A percentile compares a stretch with the other conserved stretches of the same genome.
phyloP scores from a whole-genome alignment of 345 rosid species.

The Arabis hirsuta region DNA sequence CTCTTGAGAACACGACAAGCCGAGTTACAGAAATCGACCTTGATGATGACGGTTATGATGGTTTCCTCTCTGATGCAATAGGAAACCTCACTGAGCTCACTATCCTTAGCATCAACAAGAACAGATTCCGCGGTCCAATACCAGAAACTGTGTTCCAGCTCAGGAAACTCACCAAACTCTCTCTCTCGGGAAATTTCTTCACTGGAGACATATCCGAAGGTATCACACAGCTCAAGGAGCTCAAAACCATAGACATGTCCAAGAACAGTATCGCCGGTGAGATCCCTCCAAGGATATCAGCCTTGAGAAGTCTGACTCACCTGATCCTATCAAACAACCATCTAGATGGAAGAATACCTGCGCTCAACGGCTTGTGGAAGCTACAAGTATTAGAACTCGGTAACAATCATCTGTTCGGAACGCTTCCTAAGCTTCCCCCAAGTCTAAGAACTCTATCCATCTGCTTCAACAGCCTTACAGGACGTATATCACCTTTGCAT shows the following conservation, averaged over 20 bases:
- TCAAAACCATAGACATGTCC: slow-evolving; percentile 50
- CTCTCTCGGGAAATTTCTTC: slow-evolving; percentile 50
- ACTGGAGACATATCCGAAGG: slow-evolving; percentile 53
- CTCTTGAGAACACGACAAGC: slow-evolving; percentile 47
- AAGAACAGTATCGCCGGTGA: slow-evolving; percentile 52
- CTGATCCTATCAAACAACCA: slow-evolving; percentile 50
- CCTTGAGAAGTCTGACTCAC: slow-evolving; percentile 47
- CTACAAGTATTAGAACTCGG: slow-evolving; percentile 53
- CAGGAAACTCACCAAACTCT: slow-evolving; percentile 49
- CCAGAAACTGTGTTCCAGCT: slow-evolving; percentile 54
- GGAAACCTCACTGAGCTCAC: slow-evolving; percentile 65
- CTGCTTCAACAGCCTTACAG: slow-evolving; percentile 50
- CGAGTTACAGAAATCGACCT: slow-evolving; percentile 54
- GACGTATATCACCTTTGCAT: slow-evolving; percentile 47
- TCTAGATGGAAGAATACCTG: slow-evolving; percentile 55
- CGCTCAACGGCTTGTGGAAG: slow-evolving; percentile 55
- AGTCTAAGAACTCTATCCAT: slow-evolving; percentile 51
- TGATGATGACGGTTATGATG: slow-evolving; percentile 62
- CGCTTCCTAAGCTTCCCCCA: slow-evolving; percentile 53
- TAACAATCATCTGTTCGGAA: slow-evolving; percentile 52
- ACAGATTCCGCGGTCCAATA: slow-evolving; percentile 62
- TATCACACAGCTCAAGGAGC: slow-evolving; percentile 45
- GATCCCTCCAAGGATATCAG: slow-evolving; percentile 50
- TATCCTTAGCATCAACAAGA: slow-evolving; percentile 48
- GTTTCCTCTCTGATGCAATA: slow-evolving; percentile 49